phyloP scores from a whole-genome alignment of 2,329 filamentous ascomycete species.

The Albifimbria verrucaria region DNA sequence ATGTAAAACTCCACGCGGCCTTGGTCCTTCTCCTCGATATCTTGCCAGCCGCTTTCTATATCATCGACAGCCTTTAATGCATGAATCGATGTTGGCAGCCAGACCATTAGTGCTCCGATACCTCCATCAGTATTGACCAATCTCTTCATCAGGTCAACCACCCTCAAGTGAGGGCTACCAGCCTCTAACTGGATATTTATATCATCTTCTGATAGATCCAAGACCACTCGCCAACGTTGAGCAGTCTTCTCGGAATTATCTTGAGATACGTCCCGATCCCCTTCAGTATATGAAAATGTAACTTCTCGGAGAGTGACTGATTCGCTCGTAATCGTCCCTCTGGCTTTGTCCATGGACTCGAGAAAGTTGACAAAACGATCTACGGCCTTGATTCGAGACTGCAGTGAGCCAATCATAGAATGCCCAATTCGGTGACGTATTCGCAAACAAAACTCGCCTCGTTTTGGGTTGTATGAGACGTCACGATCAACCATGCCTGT shows the following conservation, averaged over 20 bases:
- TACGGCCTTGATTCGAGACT: constrained; percentile 60
- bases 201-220: constrained; percentile 52
- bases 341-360: constrained; percentile 57
- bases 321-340: constrained; percentile 53
- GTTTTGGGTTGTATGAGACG: constrained; percentile 56
- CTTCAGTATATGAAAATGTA: constrained; percentile 62
- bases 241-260: constrained; percentile 3
- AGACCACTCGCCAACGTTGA: constrained; percentile 47
- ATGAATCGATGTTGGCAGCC: constrained; percentile 59
- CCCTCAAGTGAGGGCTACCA: constrained; percentile 65
- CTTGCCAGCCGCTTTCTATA: constrained; percentile 55
- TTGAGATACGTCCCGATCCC: constrained; percentile 2
- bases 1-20: constrained; percentile 49
- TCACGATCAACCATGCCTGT: constrained; percentile 55
- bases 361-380: constrained; percentile 69
- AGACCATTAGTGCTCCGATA: constrained; percentile 52
- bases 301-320: constrained; percentile 60
- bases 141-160: constrained; percentile 55
- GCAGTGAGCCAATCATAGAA: constrained; percentile 56
- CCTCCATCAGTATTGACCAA: constrained; percentile 53
- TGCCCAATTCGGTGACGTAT: constrained; percentile 57
- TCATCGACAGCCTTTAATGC: constrained; percentile 59
- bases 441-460: constrained; percentile 61
- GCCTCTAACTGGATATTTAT: constrained; percentile 59
- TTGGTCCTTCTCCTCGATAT: constrained; percentile 36